A percentile compares a stretch with the other conserved stretches of the same genome.
These are phyloP conservation scores for Cymodocea nodosa DNA, from an alignment of 116 monocot genomes.

Conservation along the genomic window DNA sequence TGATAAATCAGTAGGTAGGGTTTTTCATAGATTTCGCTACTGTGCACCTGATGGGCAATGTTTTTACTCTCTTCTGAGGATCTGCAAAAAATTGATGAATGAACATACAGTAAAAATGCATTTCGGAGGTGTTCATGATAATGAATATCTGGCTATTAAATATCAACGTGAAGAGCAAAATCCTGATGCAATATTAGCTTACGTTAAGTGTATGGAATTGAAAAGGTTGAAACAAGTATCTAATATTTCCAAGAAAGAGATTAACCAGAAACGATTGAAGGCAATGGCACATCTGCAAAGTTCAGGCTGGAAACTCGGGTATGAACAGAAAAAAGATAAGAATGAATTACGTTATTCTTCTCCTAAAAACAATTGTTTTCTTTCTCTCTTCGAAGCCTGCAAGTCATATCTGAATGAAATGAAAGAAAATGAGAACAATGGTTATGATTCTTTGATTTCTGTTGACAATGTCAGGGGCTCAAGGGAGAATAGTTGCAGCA, in stretches of 20 bases:
- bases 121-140: neutral
- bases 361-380: constrained; percentile 21
- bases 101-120: neutral
- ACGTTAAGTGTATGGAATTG: constrained; percentile 17
- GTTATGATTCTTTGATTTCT: neutral
- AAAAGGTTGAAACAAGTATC: neutral
- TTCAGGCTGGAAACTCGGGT: constrained; percentile 35
- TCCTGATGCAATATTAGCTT: constrained; percentile 26
- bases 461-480: neutral
- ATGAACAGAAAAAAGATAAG: constrained; percentile 10
- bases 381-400: constrained; percentile 47
- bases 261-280: constrained; percentile 12
- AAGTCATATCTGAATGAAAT: constrained; percentile 18
- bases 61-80: constrained; percentile 29
- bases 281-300: constrained; percentile 29
- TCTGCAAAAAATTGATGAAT: constrained; percentile 16
- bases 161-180: neutral
- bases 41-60: constrained; percentile 25
- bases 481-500: neutral
- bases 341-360: constrained; percentile 30
- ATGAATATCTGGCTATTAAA: neutral
- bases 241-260: neutral
- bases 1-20: neutral
- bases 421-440: neutral
- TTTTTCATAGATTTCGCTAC: constrained; percentile 20